A percentile compares a stretch with the other conserved stretches of the same genome.
Evolutionary conservation across 2,329 filamentous ascomycete genomes (phyloP).

Genomic region (Hypoxylon sp.): DNA sequence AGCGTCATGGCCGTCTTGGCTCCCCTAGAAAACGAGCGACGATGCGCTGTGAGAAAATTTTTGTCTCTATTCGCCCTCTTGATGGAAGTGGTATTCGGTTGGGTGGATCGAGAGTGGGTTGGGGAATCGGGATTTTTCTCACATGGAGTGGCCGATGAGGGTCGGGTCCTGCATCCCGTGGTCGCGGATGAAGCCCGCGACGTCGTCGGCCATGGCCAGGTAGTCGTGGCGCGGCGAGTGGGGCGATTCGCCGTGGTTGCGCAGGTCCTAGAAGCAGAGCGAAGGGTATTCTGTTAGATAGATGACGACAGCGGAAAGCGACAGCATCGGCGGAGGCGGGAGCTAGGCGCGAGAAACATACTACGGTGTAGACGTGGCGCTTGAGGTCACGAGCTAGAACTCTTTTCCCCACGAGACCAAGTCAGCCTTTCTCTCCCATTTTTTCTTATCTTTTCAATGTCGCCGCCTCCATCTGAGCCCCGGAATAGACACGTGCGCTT

Average conservation of each 20-base stretch:
- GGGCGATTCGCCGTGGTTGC: slow-evolving; percentile 93
- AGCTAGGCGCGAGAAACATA: slow-evolving; percentile 55
- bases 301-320: slow-evolving; percentile 26
- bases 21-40: slow-evolving; percentile 65
- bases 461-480: background rate
- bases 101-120: background rate
- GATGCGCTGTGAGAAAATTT: slow-evolving; percentile 2
- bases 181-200: slow-evolving; percentile 79
- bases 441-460: background rate
- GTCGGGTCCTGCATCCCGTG: slow-evolving; percentile 77
- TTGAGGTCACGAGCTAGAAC: slow-evolving; percentile 83
- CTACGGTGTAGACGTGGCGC: slow-evolving; percentile 83
- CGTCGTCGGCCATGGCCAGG: slow-evolving; percentile 81
- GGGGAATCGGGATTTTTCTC: slow-evolving; percentile 45
- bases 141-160: slow-evolving; percentile 95
- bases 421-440: background rate
- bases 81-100: background rate
- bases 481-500: background rate
- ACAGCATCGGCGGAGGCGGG: background rate
- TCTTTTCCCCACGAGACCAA: slow-evolving; percentile 59
- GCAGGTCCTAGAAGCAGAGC: slow-evolving; percentile 72
- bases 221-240: slow-evolving; percentile 85
- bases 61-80: background rate
- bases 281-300: slow-evolving; percentile 35
- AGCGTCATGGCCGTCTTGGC: slow-evolving; percentile 93